Conservation (phyloP, 495 filamentous ascomycete genomes). For the Hyaloscypha finlandica region DNA sequence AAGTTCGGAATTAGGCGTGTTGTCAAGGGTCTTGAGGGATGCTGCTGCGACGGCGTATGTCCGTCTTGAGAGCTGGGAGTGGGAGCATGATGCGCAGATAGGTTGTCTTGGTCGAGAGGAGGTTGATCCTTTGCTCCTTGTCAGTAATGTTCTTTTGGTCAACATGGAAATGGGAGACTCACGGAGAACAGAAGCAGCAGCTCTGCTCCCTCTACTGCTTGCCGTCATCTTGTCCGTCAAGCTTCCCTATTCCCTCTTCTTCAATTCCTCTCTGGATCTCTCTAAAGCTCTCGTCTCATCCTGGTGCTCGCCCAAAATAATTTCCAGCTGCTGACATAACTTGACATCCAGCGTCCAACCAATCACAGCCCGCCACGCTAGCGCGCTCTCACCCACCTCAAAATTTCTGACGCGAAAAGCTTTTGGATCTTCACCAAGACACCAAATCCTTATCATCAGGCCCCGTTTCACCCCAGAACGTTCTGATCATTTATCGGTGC, state of each 20-base stretch:
- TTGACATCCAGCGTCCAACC: background rate
- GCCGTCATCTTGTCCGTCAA: slow-evolving; percentile 43
- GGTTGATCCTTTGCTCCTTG: slow-evolving; percentile 13
- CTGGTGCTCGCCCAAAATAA: slow-evolving; percentile 2
- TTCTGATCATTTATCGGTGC: slow-evolving; percentile 36
- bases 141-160: slow-evolving; percentile 33
- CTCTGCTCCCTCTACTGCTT: slow-evolving; percentile 49
- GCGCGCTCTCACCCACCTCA: background rate
- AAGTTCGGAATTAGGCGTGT: slow-evolving; percentile 23
- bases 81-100: slow-evolving; percentile 35
- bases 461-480: slow-evolving; percentile 34
- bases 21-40: slow-evolving; percentile 18
- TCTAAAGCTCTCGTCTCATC: background rate
- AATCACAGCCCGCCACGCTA: background rate
- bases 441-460: slow-evolving; percentile 37
- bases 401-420: slow-evolving; percentile 9
- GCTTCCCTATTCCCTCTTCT: slow-evolving; percentile 10
- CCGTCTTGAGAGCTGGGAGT: slow-evolving; percentile 29
- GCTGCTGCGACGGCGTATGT: slow-evolving; percentile 26
- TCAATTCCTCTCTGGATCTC: background rate
- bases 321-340: slow-evolving; percentile 24
- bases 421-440: slow-evolving; percentile 20
- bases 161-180: slow-evolving; percentile 5
- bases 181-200: slow-evolving; percentile 42
- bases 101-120: slow-evolving; percentile 15